Conservation (phyloP, 2,329 filamentous ascomycete genomes). For the Cladorrhinum sp. region DNA sequence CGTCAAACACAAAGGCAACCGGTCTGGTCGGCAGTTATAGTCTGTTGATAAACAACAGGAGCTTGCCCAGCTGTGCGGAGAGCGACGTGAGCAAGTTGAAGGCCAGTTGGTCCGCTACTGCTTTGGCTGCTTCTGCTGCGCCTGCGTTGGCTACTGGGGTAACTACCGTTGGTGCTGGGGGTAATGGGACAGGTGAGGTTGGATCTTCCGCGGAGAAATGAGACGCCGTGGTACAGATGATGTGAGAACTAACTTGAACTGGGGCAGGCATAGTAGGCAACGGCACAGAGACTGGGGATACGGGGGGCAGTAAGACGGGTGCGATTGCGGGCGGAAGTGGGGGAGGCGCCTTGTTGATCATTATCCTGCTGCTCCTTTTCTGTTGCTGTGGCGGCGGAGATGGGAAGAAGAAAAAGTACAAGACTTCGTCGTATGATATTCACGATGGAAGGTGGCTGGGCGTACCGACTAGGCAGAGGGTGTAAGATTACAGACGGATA, state of each 20-base stretch:
- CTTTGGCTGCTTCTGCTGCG: not conserved
- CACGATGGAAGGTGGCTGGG: not conserved
- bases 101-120: not conserved
- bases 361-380: not conserved
- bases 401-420: not conserved
- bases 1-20: not conserved
- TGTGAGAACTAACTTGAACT: not conserved
- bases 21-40: not conserved
- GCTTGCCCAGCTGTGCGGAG: not conserved
- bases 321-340: not conserved
- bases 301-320: not conserved
- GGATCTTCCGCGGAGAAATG: too few relatives aligned
- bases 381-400: not conserved
- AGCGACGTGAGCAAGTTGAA: not conserved
- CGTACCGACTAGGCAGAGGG: not conserved
- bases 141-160: not conserved
- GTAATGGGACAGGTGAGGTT: not conserved
- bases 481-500: not conserved
- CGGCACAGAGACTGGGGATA: not conserved
- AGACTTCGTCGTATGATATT: not conserved
- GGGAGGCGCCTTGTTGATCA: not conserved
- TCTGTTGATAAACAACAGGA: not conserved
- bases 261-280: not conserved
- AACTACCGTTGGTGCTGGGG: not conserved
- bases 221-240: too few relatives aligned